These are phyloP conservation scores for Teunomyces barrocoloradensis DNA, from an alignment of 805 yeast species.

Conservation along the genomic window DNA sequence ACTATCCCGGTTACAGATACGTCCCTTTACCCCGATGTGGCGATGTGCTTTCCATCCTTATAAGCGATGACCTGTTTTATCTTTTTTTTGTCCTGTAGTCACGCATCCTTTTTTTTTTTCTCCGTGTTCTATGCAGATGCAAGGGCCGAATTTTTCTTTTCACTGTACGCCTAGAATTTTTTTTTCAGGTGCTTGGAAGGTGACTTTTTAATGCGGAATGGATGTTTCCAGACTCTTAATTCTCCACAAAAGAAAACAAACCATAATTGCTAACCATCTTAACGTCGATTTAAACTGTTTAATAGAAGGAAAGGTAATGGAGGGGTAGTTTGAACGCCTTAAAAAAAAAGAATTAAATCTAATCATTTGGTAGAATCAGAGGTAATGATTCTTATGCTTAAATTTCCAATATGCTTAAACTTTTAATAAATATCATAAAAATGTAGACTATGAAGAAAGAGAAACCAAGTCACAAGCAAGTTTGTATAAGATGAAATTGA, in stretches of 20 bases:
- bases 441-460: background rate
- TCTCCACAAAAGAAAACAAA: background rate
- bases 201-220: background rate
- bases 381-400: background rate
- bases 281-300: background rate
- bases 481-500: background rate
- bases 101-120: background rate
- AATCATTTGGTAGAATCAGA: no score
- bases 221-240: background rate
- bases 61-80: no score
- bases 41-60: no score
- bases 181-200: no score
- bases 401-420: background rate
- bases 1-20: no score
- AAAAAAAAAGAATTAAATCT: no score
- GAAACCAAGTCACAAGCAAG: background rate
- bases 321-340: no score
- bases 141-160: background rate
- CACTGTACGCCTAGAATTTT: background rate
- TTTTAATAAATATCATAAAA: background rate
- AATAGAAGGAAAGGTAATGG: background rate
- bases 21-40: no score
- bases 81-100: background rate
- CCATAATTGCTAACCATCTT: background rate
- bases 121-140: background rate